A percentile compares a stretch with the other conserved stretches of the same genome.
Conservation (phyloP, 140 eudicot genomes). For the Cichorium intybus region DNA sequence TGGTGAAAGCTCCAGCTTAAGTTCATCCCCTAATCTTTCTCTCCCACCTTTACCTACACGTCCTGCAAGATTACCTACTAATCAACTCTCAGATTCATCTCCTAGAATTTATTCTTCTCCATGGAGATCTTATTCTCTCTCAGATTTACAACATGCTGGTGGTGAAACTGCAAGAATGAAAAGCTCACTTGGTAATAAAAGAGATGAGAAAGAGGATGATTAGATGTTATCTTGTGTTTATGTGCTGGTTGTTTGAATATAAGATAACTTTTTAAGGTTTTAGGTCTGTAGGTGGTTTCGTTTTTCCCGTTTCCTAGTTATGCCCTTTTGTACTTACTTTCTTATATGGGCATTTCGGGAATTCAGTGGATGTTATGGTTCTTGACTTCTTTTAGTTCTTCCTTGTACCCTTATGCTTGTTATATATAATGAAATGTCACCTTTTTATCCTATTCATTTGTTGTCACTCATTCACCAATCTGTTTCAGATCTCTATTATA, state of each 20-base stretch:
- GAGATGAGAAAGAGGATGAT: conserved; percentile 18
- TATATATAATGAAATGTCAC: conserved; percentile 20
- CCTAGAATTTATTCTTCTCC: conserved; percentile 39
- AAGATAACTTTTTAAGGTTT: conserved; percentile 26
- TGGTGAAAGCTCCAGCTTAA: conserved; percentile 36
- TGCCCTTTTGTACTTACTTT: conserved; percentile 33
- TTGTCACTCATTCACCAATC: neutral
- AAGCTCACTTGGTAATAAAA: conserved; percentile 19
- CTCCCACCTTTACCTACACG: conserved; percentile 65
- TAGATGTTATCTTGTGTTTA: conserved; percentile 19
- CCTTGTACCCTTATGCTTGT: conserved; percentile 27
- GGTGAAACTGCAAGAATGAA: conserved; percentile 28
- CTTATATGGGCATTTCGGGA: conserved; percentile 27
- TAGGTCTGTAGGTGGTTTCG: conserved; percentile 25
- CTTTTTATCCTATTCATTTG: neutral
- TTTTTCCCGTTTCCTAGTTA: conserved; percentile 33
- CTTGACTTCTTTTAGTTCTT: conserved; percentile 11
- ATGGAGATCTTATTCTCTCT: conserved; percentile 72
- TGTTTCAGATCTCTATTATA: neutral
- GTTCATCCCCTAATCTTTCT: conserved; percentile 35
- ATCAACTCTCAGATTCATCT: conserved; percentile 35
- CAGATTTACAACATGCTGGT: conserved; percentile 72
- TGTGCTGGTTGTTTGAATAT: conserved; percentile 1
- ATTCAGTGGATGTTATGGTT: conserved; percentile 34
- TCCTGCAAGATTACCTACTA: conserved; percentile 28